Base-by-base conservation (phyloP, 2,329 filamentous ascomycete species). In the Fusarium avenaceum region DNA sequence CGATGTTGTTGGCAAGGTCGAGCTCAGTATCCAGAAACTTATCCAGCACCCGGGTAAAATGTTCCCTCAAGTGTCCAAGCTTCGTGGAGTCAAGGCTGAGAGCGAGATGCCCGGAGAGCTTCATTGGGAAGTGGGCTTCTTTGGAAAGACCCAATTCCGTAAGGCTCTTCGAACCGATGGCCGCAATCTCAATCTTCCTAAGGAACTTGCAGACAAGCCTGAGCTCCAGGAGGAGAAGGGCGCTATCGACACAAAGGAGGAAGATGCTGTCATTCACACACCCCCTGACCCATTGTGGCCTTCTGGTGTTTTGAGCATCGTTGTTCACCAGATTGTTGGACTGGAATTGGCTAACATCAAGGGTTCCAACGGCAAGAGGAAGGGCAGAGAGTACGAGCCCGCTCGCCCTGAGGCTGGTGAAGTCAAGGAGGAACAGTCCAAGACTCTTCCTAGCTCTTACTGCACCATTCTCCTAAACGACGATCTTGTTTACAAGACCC, bases 271-370 rank as follows among this genome's bases (percentile, higher is more conserved):
- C 4, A 87, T 92, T 43, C 91, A 93, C 75, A 98, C 94, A 0
- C 96, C 96, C 7, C 95, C 95, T 0, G 95, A 98, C 76, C 95
- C 95, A n/a, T 85, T 97, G 8, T 98, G 94, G 93, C 96, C 95
- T 2, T 96, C 92, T 71, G 96, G 96, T 58, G 85, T 99, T 20
- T 89, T 95, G 76, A 94, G 91, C 72, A 80, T 98, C 38, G 86
- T 98, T 43, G 86, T 98, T 26, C 95, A 98, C 76, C 95, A 98
- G 78, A 97, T 98, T 69, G 94, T 97, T 70, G 97, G 96, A 64
- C 86, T 99, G 10, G 94, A 97, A 78, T 84, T 97, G n/a, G 90
- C 92, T 62, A 95, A 97, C 70, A 88, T 97, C 77, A 93, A 96
- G 76, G 95, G 95, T 2, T 96, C 90, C 14, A 81, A 89, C 9